phyloP scores from a whole-genome alignment of 2,329 filamentous ascomycete species.

The Fusarium sp. region DNA sequence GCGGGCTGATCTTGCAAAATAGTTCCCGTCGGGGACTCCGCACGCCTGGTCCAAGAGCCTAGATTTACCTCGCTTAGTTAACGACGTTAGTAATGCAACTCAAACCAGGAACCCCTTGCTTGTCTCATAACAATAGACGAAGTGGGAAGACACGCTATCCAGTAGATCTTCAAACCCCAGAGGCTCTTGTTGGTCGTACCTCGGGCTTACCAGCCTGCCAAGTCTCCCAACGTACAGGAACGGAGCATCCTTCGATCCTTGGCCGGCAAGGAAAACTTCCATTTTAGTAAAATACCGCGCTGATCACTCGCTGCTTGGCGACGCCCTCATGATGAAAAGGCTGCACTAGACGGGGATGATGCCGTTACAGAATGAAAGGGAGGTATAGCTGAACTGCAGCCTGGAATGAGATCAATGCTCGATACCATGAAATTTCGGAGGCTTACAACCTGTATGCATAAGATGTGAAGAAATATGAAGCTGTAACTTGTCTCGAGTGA shows the following conservation, averaged over 20 bases:
- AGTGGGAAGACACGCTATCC: background rate
- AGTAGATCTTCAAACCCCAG: background rate
- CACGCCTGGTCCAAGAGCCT: background rate
- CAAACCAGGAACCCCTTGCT: background rate
- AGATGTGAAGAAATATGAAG: background rate
- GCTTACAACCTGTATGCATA: background rate
- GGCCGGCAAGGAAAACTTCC: background rate
- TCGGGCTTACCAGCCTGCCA: background rate
- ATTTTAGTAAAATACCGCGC: background rate
- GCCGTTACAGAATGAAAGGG: background rate
- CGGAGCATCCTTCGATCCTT: background rate
- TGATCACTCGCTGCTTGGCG: background rate
- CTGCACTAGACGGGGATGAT: background rate
- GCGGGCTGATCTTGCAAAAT: background rate
- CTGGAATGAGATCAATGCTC: background rate
- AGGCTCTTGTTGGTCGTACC: background rate
- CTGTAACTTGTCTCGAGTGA: constrained; percentile 12
- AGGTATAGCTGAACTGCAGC: constrained; percentile 4
- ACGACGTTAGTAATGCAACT: background rate
- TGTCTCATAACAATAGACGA: background rate
- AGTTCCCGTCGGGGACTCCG: too few relatives aligned
- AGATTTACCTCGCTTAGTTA: constrained; percentile 10
- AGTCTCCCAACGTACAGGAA: background rate
- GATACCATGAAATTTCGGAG: background rate
- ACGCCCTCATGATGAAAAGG: background rate